A percentile compares a stretch with the other conserved stretches of the same genome.
These are phyloP conservation scores for Coemansia sp. DNA, from an alignment of 371 early-diverging fungal genomes.

Conservation along the genomic window DNA sequence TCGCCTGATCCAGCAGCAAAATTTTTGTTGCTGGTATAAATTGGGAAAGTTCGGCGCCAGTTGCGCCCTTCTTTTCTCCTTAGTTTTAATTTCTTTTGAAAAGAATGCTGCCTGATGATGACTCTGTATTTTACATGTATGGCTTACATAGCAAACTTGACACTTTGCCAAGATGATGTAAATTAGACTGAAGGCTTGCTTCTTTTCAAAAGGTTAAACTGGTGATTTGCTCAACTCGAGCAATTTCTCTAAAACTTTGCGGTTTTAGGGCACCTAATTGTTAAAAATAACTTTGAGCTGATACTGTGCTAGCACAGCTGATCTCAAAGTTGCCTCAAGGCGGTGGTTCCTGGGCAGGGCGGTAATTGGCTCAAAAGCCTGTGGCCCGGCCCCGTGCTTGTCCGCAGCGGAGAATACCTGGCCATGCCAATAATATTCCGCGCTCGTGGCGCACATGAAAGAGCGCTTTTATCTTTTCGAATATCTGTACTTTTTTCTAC, in stretches of 20 bases:
- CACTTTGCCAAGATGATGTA: conserved; percentile 25
- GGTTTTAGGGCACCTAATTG: not conserved
- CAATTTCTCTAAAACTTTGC: not conserved
- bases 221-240: not conserved
- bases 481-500: not conserved
- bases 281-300: not conserved
- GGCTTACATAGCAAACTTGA: conserved; percentile 44
- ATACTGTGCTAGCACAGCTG: not conserved
- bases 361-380: not conserved
- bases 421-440: not conserved
- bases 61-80: not conserved
- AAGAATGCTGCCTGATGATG: not conserved
- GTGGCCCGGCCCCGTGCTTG: not conserved
- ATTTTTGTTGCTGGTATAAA: conserved; percentile 8
- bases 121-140: conserved; percentile 28
- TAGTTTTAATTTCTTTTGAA: not conserved
- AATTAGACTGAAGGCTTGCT: conserved; percentile 22
- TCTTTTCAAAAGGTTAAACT: not conserved
- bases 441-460: conserved; percentile 1
- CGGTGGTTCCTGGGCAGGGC: not conserved
- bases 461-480: not conserved
- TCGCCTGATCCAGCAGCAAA: not conserved
- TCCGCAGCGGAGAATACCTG: not conserved
- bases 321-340: not conserved
- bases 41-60: not conserved